Conservation (phyloP, 495 filamentous ascomycete genomes). For the Aspergillus coremiiformis region DNA sequence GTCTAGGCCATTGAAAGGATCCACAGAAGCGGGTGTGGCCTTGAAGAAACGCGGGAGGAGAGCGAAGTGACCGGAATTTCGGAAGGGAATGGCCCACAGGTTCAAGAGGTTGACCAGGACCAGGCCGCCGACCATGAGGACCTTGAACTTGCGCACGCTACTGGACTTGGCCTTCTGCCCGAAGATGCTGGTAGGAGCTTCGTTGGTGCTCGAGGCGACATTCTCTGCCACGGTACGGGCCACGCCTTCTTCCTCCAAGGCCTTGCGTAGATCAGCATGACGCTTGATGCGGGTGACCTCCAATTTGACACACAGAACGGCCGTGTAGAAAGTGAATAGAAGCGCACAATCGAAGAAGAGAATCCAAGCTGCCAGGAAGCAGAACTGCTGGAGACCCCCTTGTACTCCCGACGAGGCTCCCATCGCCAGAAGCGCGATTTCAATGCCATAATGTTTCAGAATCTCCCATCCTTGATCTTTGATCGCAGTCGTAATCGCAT, state of each 20-base stretch:
- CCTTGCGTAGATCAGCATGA: slow-evolving; percentile 81
- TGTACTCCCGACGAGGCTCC: slow-evolving; percentile 92
- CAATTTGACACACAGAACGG: slow-evolving; percentile 93
- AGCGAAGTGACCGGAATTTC: slow-evolving; percentile 39
- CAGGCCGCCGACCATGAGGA: slow-evolving; percentile 89
- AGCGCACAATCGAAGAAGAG: slow-evolving; percentile 90
- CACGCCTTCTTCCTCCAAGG: slow-evolving; percentile 89
- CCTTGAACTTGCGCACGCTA: slow-evolving; percentile 89
- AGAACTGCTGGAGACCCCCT: slow-evolving; percentile 92
- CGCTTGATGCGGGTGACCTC: slow-evolving; percentile 97
- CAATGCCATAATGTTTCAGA: slow-evolving; percentile 84
- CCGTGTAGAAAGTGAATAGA: slow-evolving; percentile 95
- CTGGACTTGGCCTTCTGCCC: slow-evolving; percentile 76
- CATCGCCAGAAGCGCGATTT: slow-evolving; percentile 72
- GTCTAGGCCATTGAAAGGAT: slow-evolving; percentile 89
- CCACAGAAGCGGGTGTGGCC: slow-evolving; percentile 62
- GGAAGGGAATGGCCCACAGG: slow-evolving; percentile 77
- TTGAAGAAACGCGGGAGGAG: slow-evolving; percentile 46
- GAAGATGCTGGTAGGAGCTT: slow-evolving; percentile 55
- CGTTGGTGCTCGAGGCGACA: slow-evolving; percentile 80
- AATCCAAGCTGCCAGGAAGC: slow-evolving; percentile 97
- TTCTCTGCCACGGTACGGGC: slow-evolving; percentile 85
- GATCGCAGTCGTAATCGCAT: slow-evolving; percentile 79
- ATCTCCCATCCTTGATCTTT: slow-evolving; percentile 87
- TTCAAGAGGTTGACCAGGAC: slow-evolving; percentile 87